Percentiles rank a stretch among this genome's conserved stretches.
phyloP scores from a whole-genome alignment of 169 alveolate genomes.

The Eimeria sp. region DNA sequence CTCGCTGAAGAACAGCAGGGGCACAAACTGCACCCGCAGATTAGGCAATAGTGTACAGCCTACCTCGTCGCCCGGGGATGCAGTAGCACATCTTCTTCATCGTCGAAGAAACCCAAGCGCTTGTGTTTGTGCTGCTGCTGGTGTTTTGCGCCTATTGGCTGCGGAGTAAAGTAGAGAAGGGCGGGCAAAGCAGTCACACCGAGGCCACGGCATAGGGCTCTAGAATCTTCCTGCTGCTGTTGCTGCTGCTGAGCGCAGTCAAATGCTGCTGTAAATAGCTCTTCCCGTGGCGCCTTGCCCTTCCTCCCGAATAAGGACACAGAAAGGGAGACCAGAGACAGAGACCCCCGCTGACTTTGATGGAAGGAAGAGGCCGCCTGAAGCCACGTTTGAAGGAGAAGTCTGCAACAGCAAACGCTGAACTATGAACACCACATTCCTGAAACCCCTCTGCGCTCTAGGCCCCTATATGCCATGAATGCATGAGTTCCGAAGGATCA shows the following conservation, averaged over 20 bases:
- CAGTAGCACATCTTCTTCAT: constrained; percentile 23
- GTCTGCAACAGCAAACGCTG: constrained; percentile 26
- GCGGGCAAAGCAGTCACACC: constrained; percentile 58
- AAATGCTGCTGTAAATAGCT: constrained; percentile 52
- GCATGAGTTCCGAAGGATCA: neutral
- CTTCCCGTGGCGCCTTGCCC: neutral
- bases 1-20: neutral
- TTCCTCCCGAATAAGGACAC: neutral
- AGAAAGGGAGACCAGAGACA: constrained; percentile 22
- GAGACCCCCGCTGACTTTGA: constrained; percentile 28
- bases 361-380: constrained; percentile 35
- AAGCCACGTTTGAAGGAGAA: constrained; percentile 62
- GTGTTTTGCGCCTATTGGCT: constrained; percentile 9
- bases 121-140: constrained; percentile 54
- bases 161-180: constrained; percentile 59
- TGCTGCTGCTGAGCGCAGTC: constrained; percentile 68
- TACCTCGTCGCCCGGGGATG: constrained; percentile 60
- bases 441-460: neutral
- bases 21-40: constrained; percentile 8
- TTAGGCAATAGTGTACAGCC: neutral
- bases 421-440: neutral
- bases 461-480: neutral
- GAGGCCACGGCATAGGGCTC: constrained; percentile 54
- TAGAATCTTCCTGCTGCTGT: constrained; percentile 37
- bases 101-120: constrained; percentile 31